Evolutionary conservation across 371 early-diverging fungal genomes (phyloP).

Genomic region (Mortierella sp.): DNA sequence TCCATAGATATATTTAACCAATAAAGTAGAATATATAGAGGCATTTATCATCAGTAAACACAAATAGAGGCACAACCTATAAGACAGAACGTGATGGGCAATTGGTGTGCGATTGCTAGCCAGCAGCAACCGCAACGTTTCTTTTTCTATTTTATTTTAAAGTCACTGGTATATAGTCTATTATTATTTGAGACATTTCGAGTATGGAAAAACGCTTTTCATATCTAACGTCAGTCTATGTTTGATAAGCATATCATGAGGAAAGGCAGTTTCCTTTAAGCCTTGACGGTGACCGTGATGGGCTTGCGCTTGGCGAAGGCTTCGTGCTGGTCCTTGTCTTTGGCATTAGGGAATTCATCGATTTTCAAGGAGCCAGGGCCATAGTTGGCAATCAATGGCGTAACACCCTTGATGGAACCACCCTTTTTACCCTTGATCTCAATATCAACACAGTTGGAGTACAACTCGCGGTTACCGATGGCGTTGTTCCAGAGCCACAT

Average conservation of each 20-base stretch:
- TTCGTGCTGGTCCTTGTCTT: conserved; percentile 11
- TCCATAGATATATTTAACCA: background rate
- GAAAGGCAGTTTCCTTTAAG: background rate
- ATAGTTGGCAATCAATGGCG: conserved; percentile 12
- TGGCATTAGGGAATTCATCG: conserved; percentile 28
- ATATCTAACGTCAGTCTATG: too few relatives aligned
- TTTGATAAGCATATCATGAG: background rate
- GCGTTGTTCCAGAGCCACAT: conserved; percentile 18
- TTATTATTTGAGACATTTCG: too few relatives aligned
- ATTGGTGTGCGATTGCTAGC: background rate
- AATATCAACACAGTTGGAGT: conserved; percentile 15
- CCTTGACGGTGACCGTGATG: conserved; percentile 21
- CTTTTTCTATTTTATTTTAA: too few relatives aligned
- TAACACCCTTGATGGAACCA: conserved; percentile 5
- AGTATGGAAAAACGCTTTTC: too few relatives aligned
- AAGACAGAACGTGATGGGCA: background rate
- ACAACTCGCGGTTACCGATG: conserved; percentile 8
- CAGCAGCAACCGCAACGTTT: too few relatives aligned
- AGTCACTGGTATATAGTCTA: too few relatives aligned
- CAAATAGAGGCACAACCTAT: background rate
- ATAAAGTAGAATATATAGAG: too few relatives aligned
- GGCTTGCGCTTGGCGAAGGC: conserved; percentile 26
- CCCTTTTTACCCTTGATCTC: conserved; percentile 10
- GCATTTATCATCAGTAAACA: too few relatives aligned
- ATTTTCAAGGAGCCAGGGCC: conserved; percentile 14